Evolutionary conservation across 495 filamentous ascomycete genomes (phyloP).

Genomic region (Cryomyces antarcticus): DNA sequence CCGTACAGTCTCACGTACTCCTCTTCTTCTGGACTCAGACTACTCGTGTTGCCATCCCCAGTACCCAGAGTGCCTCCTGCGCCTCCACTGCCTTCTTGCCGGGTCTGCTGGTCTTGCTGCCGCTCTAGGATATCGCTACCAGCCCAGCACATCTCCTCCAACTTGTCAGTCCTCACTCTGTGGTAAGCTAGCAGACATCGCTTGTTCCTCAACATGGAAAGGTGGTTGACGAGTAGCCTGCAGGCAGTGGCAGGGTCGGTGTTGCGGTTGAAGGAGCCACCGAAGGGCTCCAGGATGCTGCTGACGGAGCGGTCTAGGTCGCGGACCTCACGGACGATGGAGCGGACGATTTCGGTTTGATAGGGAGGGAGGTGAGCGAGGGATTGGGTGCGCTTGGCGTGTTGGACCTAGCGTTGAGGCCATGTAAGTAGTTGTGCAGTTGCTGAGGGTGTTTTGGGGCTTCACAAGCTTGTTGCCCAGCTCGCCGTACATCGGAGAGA

Average conservation of each 20-base stretch:
- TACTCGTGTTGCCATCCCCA: conserved; percentile 39
- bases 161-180: conserved; percentile 66
- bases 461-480: conserved; percentile 51
- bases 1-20: conserved; percentile 84
- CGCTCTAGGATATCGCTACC: conserved; percentile 57
- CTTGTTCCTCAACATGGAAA: conserved; percentile 92
- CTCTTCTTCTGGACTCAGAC: conserved; percentile 89
- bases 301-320: conserved; percentile 84
- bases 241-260: conserved; percentile 69
- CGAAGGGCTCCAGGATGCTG: conserved; percentile 59
- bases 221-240: conserved; percentile 75
- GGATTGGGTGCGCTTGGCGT: conserved; percentile 88
- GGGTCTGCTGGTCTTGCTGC: conserved; percentile 24
- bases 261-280: conserved; percentile 67
- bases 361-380: conserved; percentile 79
- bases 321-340: conserved; percentile 75
- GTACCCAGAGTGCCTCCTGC: conserved; percentile 2
- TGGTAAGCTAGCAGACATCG: conserved; percentile 92
- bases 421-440: not conserved
- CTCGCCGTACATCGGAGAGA: conserved; percentile 63
- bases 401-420: conserved; percentile 46
- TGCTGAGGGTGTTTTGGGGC: not conserved
- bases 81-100: conserved; percentile 18
- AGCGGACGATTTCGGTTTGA: conserved; percentile 77
- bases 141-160: conserved; percentile 87